Conservation (phyloP, 768 basidiomycete species). For the Psilocybe azurescens region DNA sequence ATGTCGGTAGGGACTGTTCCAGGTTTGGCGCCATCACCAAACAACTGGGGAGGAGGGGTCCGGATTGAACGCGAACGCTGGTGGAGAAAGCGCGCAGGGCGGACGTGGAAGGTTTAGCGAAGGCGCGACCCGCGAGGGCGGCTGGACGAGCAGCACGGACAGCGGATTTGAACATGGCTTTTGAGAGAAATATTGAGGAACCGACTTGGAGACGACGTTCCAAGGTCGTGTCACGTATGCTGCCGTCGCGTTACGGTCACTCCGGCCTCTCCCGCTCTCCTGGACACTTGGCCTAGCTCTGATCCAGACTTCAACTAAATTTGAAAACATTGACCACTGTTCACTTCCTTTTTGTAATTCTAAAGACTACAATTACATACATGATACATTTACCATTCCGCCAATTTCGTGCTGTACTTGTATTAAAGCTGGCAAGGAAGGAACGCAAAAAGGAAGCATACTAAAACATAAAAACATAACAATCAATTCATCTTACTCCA, state of each 20-base stretch:
- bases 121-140: conserved; percentile 42
- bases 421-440: neutral
- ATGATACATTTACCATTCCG: neutral
- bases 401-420: neutral
- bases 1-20: conserved; percentile 84
- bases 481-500: neutral
- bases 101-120: conserved; percentile 35
- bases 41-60: conserved; percentile 68
- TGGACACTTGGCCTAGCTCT: conserved; percentile 7
- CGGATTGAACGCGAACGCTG: conserved; percentile 60
- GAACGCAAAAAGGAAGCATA: neutral
- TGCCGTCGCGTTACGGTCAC: conserved; percentile 23
- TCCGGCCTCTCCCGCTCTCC: conserved; percentile 37
- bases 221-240: conserved; percentile 19
- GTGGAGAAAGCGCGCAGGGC: conserved; percentile 64
- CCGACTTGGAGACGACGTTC: conserved; percentile 12
- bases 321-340: too few species aligned
- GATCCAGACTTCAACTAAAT: conserved; percentile 6
- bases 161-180: conserved; percentile 50
- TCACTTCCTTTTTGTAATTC: too few species aligned
- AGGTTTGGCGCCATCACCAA: conserved; percentile 72
- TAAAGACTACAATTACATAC: neutral
- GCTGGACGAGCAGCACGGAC: conserved; percentile 52
- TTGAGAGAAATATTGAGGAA: conserved; percentile 25
- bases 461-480: neutral